Base-by-base conservation (phyloP, 106 monocot genomes). In the Allium fistulosum region DNA sequence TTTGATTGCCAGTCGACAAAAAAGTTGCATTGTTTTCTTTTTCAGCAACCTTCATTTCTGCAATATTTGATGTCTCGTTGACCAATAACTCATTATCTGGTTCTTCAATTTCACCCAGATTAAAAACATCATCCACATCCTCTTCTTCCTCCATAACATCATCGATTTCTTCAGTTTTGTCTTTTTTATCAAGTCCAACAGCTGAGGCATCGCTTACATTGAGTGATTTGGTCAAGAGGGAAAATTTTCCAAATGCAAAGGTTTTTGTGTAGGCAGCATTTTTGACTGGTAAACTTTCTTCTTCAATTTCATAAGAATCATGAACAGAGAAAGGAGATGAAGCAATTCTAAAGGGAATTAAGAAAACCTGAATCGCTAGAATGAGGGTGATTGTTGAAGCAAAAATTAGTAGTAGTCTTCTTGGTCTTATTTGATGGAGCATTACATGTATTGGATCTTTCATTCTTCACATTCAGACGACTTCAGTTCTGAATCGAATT, bases 301-400 rank as follows among this genome's bases (percentile, higher is more conserved):
- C 62, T 52, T 62, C 46, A 37, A 57, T 6, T n/a, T 58, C 64
- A 7, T 37, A 49, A 58, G 18, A 37, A 15, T 66, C 51, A 8
- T 37, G 26, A 50, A 46, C 53, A 55, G 65, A 70, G 8, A 81
- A 61, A 7, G 58, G 48, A 65, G 75, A 77, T 27, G 70, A 53
- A 57, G 52, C 64, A 49, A 45, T 72, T 46, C 73, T 68, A 66
- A 62, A 70, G 12, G 82, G 61, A 10, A 85, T 60, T 37, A 48
- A 75, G 69, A 78, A 82, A 22, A 72, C 62, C n/a, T 68, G 82
- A 51, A 82, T 74, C 11, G 74, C 72, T 58, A 82, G 15, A 67
- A 73, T 17, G 7, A 77, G 6, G 22, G 76, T 75, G 7, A 77
- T 74, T 53, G 79, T n/a, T 66, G 80, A 61, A 6, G 79, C 69